phyloP scores from a whole-genome alignment of 2,329 filamentous ascomycete species.

The Lasiodiplodia theobromae region DNA sequence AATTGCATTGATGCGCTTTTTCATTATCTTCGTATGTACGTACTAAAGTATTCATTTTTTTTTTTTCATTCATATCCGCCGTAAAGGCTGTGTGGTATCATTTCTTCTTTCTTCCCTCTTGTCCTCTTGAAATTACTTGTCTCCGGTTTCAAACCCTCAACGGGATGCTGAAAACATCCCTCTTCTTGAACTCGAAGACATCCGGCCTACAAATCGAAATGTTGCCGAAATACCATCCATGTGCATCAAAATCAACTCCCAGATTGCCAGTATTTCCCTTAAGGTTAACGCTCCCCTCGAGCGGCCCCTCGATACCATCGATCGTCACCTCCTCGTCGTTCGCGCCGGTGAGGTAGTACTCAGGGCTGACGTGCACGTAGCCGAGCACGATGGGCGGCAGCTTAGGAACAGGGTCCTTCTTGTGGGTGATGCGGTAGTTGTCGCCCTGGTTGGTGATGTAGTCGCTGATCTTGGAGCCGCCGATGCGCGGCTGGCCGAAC shows the following conservation, averaged over 20 bases:
- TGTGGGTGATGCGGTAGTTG: slow-evolving; percentile 72
- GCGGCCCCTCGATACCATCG: slow-evolving; percentile 36
- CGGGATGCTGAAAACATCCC: background rate
- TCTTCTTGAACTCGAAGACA: slow-evolving; percentile 23
- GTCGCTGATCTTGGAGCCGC: slow-evolving; percentile 62
- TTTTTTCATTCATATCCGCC: background rate
- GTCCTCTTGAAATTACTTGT: background rate
- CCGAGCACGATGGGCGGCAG: slow-evolving; percentile 67
- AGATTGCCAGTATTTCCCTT: slow-evolving; percentile 43
- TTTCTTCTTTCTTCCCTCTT: no score
- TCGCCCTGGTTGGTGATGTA: slow-evolving; percentile 62
- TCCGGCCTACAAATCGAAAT: slow-evolving; percentile 33
- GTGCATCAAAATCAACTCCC: slow-evolving; percentile 39
- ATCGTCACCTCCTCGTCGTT: slow-evolving; percentile 36
- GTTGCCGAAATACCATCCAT: slow-evolving; percentile 46
- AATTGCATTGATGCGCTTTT: no score
- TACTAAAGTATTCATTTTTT: background rate
- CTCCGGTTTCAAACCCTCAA: background rate
- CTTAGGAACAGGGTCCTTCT: slow-evolving; percentile 70
- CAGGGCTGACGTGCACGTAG: slow-evolving; percentile 72
- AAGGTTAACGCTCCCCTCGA: slow-evolving; percentile 36
- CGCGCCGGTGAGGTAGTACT: slow-evolving; percentile 61
- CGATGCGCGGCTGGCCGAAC: slow-evolving; percentile 72
- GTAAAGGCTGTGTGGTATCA: background rate
- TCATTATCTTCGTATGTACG: background rate